Conservation (phyloP, 352 stramenopile genomes). For the Phytophthora sp. region DNA sequence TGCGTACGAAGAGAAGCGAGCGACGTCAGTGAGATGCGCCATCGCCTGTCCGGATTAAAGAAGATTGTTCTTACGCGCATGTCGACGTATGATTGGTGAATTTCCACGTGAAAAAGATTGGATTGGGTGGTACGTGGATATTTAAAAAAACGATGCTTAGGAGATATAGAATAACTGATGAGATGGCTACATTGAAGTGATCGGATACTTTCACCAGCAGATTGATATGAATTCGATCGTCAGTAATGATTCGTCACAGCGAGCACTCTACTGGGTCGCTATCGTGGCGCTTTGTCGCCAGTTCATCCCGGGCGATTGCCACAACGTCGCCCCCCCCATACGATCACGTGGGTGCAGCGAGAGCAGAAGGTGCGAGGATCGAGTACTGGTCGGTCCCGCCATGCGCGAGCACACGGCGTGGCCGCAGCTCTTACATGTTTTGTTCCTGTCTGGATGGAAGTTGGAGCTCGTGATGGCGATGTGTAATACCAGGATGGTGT, state of each 20-base stretch:
- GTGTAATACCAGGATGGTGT: conserved; percentile 26
- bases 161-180: not conserved
- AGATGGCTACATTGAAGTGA: conserved; percentile 13
- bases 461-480: conserved; percentile 41
- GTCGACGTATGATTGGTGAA: conserved; percentile 7
- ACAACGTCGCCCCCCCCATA: conserved; percentile 28
- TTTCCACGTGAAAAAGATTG: conserved; percentile 12
- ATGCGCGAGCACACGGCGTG: conserved; percentile 32
- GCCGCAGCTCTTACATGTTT: conserved; percentile 35
- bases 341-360: conserved; percentile 35
- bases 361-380: conserved; percentile 39
- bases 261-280: conserved; percentile 24
- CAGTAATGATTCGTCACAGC: conserved; percentile 13
- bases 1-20: not conserved
- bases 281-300: conserved; percentile 15
- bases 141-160: too few species aligned
- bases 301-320: conserved; percentile 34
- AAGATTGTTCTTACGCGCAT: not conserved
- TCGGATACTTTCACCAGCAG: conserved; percentile 5
- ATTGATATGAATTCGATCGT: too few species aligned
- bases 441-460: conserved; percentile 31
- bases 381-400: conserved; percentile 35
- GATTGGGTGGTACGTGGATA: conserved; percentile 15
- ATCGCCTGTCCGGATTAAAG: conserved; percentile 13
- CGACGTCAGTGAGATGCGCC: conserved; percentile 3